Evolutionary conservation across 2,329 filamentous ascomycete genomes (phyloP), one percentile per base, ranked within the genome.

Genomic region (Trichophyton verrucosum): DNA sequence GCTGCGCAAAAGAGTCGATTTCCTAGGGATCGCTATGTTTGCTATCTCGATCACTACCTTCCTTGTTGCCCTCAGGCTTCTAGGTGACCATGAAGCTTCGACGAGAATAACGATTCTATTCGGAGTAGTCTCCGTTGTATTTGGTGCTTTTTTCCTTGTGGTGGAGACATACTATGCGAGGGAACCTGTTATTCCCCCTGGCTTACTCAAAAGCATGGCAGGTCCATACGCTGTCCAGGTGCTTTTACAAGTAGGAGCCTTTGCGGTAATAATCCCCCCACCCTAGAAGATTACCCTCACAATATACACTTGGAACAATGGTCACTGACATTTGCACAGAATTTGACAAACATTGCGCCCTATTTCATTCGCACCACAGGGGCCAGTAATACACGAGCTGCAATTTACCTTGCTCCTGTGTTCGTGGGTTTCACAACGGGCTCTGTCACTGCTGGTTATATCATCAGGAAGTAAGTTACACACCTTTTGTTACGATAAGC

Each of bases 401-500:
- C 56, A 17, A 11, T 58, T 58, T 30, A 46, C 11, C 36, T 58
- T 27, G 13, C 15, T n/a, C 36, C 36, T 13, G 56, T 58, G 27
- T 42, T 46, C 11, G 56, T 46, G 11, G 56, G 56, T 3, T 58
- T 58, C 42, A 46, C 36, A 17, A 58, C 15, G 9, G 56, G 56
- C 9, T 58, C 56, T 42, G 22, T 58, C 22, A 27, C 40, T 22
- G 17, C 20, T 13, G 56, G 56, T 9, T 42, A 42, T 42, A 44
- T 58, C 22, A 58, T 58, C n/a, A 58, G 24, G n/a, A 58, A 20
- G 56, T 42, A 58, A 57, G 53, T 38, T 57, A 11, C 30, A 36
- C 13, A 3, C 40, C 0, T 36, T n/a, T n/a, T 20, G 9, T 3
- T 30, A 13, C 11, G 13, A 20, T 13, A 17, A 36, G 30, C 15